Evolutionary conservation across 164 flowering plant species (phyloP).

Genomic region (Santalum album): DNA sequence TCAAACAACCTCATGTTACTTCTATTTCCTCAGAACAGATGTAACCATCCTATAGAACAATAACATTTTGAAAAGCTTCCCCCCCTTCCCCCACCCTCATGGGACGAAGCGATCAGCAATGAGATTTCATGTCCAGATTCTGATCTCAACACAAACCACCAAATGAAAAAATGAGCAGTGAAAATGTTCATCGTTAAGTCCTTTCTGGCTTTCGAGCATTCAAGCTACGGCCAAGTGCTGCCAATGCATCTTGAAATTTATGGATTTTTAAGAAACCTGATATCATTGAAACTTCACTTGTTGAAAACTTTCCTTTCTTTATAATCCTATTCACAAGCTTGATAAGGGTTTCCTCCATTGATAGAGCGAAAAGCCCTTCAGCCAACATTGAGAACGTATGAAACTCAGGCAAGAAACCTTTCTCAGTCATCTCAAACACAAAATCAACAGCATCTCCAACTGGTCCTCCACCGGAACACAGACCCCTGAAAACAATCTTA

Average conservation of each 20-base stretch:
- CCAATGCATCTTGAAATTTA: conserved; percentile 72
- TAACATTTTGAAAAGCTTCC: too few species aligned
- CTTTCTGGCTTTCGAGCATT: conserved; percentile 30
- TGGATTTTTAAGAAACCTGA: conserved; percentile 59
- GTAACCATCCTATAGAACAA: too few species aligned
- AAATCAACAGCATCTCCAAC: conserved; percentile 80
- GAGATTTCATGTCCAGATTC: too few species aligned
- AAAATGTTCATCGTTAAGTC: conserved; percentile 5
- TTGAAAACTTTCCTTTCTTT: conserved; percentile 45
- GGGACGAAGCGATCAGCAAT: too few species aligned
- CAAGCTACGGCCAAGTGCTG: conserved; percentile 44
- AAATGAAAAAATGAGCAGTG: too few species aligned
- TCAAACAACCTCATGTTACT: too few species aligned
- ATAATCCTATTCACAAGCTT: conserved; percentile 52
- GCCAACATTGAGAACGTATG: conserved; percentile 66
- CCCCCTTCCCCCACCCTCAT: too few species aligned
- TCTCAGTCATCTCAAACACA: conserved; percentile 55
- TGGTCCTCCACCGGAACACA: conserved; percentile 76
- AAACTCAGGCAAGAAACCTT: conserved; percentile 65
- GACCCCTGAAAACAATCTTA: conserved; percentile 75
- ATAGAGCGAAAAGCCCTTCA: conserved; percentile 66
- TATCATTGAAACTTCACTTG: conserved; percentile 46
- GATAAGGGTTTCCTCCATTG: conserved; percentile 65
- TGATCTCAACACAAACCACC: too few species aligned
- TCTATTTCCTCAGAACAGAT: too few species aligned